Evolutionary conservation across 1,139 yeast genomes (phyloP), one percentile per base, ranked within the genome.

Genomic region (Scheffersomyces illinoinensis): DNA sequence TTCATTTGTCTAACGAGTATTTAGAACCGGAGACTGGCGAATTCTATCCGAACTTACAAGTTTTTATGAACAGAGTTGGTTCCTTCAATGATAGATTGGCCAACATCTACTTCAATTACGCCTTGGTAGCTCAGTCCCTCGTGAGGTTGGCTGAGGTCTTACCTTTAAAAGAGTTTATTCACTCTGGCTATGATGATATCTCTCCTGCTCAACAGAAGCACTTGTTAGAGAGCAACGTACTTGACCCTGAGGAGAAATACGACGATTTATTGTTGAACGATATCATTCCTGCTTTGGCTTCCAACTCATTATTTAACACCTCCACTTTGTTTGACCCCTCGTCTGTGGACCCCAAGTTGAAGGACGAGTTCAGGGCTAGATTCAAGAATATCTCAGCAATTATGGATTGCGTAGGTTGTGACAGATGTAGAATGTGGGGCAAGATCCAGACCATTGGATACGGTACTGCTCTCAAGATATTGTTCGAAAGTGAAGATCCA

Each of bases 331-430:
- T 89, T 82, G 77, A 86, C 85, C 78, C 97, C 79, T 68, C 77
- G 76, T 58, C 71, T 71, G 60, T 82, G 82, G 67, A 91, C 81
- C 73, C 88, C 71, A 62, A 81, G 20, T 77, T 90, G 61, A 89
- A 91, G 66, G 87, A 89, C 63, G 98, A 95, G 68, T 93, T 95
- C 76, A 84, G 96, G 64, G 75, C 85, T 52, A 88, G 97, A 59
- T 96, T 95, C 74, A 88, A 87, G 71, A 96, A 95, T 71, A 96
- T 95, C 47, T 89, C 97, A 46, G 90, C 91, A 56, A 86, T 95
- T 56, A 95, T 96, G 98, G 97, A 95, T 74, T 95, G 99, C 79
- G 98, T 95, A 54, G 98, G 97, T 49, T 95, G 99, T 77, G 99
- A 95, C 73, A 84, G 98, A 71, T 95, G 99, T 74, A 85, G 98